Evolutionary conservation across 352 stramenopile species (phyloP), one percentile per base, ranked within the genome.

Genomic region (Phytophthora pluvialis): DNA sequence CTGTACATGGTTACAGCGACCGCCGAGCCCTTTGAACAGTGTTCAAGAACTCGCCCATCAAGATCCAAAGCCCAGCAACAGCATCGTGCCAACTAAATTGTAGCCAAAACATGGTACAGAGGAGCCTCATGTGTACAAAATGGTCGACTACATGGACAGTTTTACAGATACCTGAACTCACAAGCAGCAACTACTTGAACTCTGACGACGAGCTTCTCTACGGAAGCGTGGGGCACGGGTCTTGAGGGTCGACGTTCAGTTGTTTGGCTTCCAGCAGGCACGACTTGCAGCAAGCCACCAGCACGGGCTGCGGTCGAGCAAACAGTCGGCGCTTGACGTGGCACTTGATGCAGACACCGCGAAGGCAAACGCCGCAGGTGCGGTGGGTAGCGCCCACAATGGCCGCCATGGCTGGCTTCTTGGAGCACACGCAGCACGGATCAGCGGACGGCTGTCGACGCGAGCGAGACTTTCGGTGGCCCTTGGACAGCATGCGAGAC

Each of bases 221-320:
- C 8, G 48, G 42, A 1, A 72, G 28, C 68, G 78, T 61, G 11
- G 80, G 80, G 38, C 78, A 90, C 26, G 65, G 78, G 7, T 81
- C 76, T 8, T 68, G 59, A 11, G 77, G 78, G 25, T 88, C 63
- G 25, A 89, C 69, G 1, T 13, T 43, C 0, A 86, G 42, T 10
- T 70, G 53, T 18, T 79, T 81, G 11, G 72, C 64, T 33, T 74
- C 65, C 10, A 86, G 57, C 9, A 86, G 56, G 59, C 78, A 90
- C 8, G 52, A 64, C 54, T 81, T 90, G 44, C 81, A 90, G 59
- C 78, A 88, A 18, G 69, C 44, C 10, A 88, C 71, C 5, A 58
- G 18, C 15, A 87, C 64, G 7, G 80, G 58, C 33, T 70, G 60
- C 12, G 72, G 75, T 6, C 53, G 51, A 16, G 75, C 65, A 21